A percentile compares a stretch with the other conserved stretches of the same genome.
These are phyloP conservation scores for Haplosporangium gracile DNA, from an alignment of 192 early-diverging fungal species.

Conservation along the genomic window DNA sequence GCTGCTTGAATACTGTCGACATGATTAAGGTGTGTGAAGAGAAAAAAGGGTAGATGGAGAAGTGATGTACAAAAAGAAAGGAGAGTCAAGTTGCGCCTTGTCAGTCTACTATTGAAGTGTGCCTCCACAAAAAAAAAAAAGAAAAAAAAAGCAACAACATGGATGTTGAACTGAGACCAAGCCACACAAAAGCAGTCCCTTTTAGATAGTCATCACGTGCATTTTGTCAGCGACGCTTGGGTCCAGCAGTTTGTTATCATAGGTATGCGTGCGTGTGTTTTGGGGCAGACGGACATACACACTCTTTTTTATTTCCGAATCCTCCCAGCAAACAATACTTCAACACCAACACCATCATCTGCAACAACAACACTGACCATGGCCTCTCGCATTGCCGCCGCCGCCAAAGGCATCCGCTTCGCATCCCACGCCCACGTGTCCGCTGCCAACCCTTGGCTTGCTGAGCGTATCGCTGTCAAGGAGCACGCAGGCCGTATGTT, in stretches of 20 bases:
- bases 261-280: not conserved
- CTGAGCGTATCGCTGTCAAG: conserved; percentile 32
- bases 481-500: conserved; percentile 34
- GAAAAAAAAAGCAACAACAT: conserved; percentile 17
- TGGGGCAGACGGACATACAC: not conserved
- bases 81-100: not conserved
- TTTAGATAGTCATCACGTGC: not conserved
- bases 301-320: not conserved
- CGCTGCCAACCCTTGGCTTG: conserved; percentile 31
- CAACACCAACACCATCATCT: not conserved
- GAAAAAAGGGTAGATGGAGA: not conserved
- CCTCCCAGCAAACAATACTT: not conserved
- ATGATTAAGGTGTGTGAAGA: conserved; percentile 20
- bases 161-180: not conserved
- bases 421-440: conserved; percentile 13
- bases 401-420: conserved; percentile 28
- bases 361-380: conserved; percentile 4
- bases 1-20: conserved; percentile 50
- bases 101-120: not conserved
- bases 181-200: not conserved
- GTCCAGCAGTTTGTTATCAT: not conserved
- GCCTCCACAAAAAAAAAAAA: not conserved
- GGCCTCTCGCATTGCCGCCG: conserved; percentile 28
- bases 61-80: conserved; percentile 3
- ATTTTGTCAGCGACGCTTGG: not conserved